These are phyloP conservation scores for Ophiosphaerella herpotricha DNA, from an alignment of 2,329 filamentous ascomycete species.

Conservation along the genomic window DNA sequence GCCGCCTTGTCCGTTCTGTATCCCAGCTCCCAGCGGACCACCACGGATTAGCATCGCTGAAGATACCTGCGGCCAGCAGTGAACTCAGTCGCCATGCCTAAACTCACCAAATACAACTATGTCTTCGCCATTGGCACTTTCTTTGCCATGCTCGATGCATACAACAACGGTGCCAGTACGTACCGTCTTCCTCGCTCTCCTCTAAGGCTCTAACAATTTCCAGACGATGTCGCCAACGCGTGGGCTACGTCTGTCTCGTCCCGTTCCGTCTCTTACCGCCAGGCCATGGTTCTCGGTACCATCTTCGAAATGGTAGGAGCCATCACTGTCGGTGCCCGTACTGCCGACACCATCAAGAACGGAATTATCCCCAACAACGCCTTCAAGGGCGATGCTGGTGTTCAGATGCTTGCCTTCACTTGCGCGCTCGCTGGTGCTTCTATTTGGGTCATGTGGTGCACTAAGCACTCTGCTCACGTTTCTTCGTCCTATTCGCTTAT, in stretches of 20 bases:
- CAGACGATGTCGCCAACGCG: conserved; percentile 82
- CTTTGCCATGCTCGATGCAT: conserved; percentile 77
- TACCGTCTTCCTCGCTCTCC: conserved; percentile 19
- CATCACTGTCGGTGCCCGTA: conserved; percentile 53
- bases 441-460: conserved; percentile 81
- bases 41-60: conserved; percentile 14
- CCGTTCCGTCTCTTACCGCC: conserved; percentile 71
- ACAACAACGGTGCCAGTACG: conserved; percentile 79
- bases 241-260: conserved; percentile 84
- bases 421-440: conserved; percentile 67
- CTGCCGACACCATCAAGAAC: conserved; percentile 79
- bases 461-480: conserved; percentile 69
- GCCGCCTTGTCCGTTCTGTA: conserved; percentile 8
- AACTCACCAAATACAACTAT: conserved; percentile 61
- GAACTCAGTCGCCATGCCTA: conserved; percentile 21
- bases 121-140: conserved; percentile 76
- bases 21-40: conserved; percentile 22
- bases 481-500: conserved; percentile 62
- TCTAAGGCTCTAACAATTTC: conserved; percentile 10
- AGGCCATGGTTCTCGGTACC: conserved; percentile 58
- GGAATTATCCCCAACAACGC: conserved; percentile 57
- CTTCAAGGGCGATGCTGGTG: conserved; percentile 52
- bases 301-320: conserved; percentile 56
- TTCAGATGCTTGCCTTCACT: conserved; percentile 61
- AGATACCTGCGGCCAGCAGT: conserved; percentile 18